Evolutionary conservation across 2,329 filamentous ascomycete genomes (phyloP).

Genomic region (Aspergillus ochraceus): DNA sequence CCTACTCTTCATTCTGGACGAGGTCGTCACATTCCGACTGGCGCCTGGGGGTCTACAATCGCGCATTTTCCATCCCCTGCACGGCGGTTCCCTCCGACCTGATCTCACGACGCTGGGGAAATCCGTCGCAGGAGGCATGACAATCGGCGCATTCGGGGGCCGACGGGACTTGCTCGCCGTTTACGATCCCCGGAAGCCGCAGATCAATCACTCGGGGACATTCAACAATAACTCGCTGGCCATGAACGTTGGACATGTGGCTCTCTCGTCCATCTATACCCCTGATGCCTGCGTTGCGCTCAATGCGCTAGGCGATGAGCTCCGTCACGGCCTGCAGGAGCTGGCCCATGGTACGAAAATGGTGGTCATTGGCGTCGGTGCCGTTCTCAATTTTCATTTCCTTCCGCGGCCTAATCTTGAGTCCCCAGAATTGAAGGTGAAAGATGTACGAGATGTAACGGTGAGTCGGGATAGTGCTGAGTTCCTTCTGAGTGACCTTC

Average conservation of each 20-base stretch:
- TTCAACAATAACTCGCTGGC: constrained; percentile 68
- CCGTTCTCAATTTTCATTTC: background rate
- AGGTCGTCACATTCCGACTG: constrained; percentile 69
- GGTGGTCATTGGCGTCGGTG: background rate
- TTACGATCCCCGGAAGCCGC: constrained; percentile 51
- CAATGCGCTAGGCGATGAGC: background rate
- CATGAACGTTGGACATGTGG: constrained; percentile 41
- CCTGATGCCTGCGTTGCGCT: background rate
- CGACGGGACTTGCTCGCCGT: constrained; percentile 57
- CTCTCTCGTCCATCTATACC: background rate
- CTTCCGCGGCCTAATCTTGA: background rate
- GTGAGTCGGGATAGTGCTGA: background rate
- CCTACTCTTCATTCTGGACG: constrained; percentile 66
- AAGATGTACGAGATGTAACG: background rate
- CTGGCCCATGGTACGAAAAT: background rate
- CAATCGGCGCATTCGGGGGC: constrained; percentile 68
- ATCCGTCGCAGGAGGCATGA: constrained; percentile 65
- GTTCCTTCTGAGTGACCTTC: background rate
- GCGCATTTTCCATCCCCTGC: constrained; percentile 15
- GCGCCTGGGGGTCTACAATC: constrained; percentile 51
- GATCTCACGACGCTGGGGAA: constrained; percentile 68
- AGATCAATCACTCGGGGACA: constrained; percentile 57
- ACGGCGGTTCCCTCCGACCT: constrained; percentile 45
- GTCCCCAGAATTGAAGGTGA: background rate
- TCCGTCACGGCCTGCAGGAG: background rate